Base-by-base conservation (phyloP, 495 filamentous ascomycete genomes). In the Aspergillus hancockii region DNA sequence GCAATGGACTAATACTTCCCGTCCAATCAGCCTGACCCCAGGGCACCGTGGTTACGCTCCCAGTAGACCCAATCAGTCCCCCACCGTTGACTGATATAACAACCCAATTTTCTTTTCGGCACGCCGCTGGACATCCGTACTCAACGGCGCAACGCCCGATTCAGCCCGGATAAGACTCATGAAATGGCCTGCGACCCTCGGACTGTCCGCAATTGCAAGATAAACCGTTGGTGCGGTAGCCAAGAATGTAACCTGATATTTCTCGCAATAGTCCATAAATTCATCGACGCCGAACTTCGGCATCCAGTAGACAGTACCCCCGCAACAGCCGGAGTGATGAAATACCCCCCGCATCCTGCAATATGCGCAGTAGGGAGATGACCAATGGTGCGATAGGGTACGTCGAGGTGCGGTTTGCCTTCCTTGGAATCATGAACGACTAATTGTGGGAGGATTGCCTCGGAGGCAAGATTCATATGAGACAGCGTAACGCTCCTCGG, bases 401-500 rank as follows among this genome's bases (percentile, higher is more conserved):
- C 62, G 30, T 60, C 18, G 31, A 60, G 80, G 63, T 91, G 88
- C 8, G 78, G 78, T 21, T 80, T 68, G 58, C 81, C 81, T 4
- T 68, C 71, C 57, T 86, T 65, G 34, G 85, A 76, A 4, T 75
- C 73, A 7, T 70, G 79, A 46, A 93, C 86, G 3, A 76, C 79
- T 34, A 76, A 70, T 16, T 73, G 78, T 2, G 80, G 62, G 69
- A 76, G 74, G 51, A 83, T 59, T 3, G 80, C 64, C 66, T 93
- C 90, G 45, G 88, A 67, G 4, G 90, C 80, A 50, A 94, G 81
- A 66, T 94, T 94, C 53, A 66, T 63, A 68, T 95, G 91, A 32
- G 80, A 85, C 8, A 94, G 72, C 82, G 87, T 87, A 25, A 93
- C 91, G 5, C 91, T 91, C 70, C 95, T 94, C 7, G 91, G 90